Evolutionary conservation across 2,329 filamentous ascomycete genomes (phyloP).

Genomic region (Scytalidium sp.): DNA sequence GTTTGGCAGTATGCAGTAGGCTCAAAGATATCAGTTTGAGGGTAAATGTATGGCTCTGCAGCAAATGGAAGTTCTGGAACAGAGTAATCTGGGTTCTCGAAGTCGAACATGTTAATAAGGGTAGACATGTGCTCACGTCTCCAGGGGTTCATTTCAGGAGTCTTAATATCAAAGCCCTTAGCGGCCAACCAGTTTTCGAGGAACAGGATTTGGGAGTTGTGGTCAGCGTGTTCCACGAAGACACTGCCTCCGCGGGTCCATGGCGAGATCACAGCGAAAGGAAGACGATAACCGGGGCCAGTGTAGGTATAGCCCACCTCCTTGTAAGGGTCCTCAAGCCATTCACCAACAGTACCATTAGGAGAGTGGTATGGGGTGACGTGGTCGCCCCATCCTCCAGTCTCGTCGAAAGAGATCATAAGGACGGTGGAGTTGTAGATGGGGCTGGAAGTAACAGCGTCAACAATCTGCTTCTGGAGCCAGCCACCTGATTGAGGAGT

Average conservation of each 20-base stretch:
- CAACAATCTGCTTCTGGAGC: slow-evolving; percentile 49
- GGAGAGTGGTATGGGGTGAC: slow-evolving; percentile 51
- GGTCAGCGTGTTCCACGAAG: slow-evolving; percentile 50
- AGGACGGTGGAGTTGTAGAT: slow-evolving; percentile 45
- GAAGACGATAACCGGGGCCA: slow-evolving; percentile 46
- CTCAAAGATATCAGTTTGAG: slow-evolving; percentile 40
- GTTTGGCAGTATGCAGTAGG: slow-evolving; percentile 42
- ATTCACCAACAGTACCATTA: slow-evolving; percentile 46
- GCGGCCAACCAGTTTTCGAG: slow-evolving; percentile 47
- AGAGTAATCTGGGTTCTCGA: slow-evolving; percentile 43
- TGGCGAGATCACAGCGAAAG: slow-evolving; percentile 52
- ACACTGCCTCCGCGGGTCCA: slow-evolving; percentile 52
- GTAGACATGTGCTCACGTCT: slow-evolving; percentile 44
- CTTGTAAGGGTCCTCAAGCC: slow-evolving; percentile 44
- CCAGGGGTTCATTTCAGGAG: slow-evolving; percentile 42
- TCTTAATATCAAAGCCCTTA: slow-evolving; percentile 36
- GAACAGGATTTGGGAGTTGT: slow-evolving; percentile 53
- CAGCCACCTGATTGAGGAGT: slow-evolving; percentile 51
- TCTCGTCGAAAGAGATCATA: slow-evolving; percentile 49
- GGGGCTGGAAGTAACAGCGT: slow-evolving; percentile 46
- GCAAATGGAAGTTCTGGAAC: slow-evolving; percentile 44
- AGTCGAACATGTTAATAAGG: slow-evolving; percentile 44
- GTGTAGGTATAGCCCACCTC: slow-evolving; percentile 37
- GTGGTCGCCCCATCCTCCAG: slow-evolving; percentile 53
- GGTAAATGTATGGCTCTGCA: slow-evolving; percentile 37